phyloP scores from a whole-genome alignment of 2,329 filamentous ascomycete genomes.

The Clonostachys rosea region DNA sequence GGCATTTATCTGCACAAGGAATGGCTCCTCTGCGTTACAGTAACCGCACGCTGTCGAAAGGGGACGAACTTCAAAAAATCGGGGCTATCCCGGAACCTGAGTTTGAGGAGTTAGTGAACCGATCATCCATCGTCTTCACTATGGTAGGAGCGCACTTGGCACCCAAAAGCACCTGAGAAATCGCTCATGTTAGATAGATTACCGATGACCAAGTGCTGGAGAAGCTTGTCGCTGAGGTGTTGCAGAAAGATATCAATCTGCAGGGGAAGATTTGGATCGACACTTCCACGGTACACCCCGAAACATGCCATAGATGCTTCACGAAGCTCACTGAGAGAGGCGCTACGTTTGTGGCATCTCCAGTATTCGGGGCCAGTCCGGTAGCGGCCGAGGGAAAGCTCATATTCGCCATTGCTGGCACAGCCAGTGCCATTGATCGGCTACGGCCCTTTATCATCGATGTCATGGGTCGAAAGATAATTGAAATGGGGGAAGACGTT shows the following conservation, averaged over 20 bases:
- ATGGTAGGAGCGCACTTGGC: slow-evolving; percentile 18
- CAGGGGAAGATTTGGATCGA: slow-evolving; percentile 39
- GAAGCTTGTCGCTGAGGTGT: no score
- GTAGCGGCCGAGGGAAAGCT: slow-evolving; percentile 39
- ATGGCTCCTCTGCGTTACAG: slow-evolving; percentile 26
- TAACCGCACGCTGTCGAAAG: slow-evolving; percentile 41
- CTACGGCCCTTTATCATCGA: slow-evolving; percentile 32
- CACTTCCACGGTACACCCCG: slow-evolving; percentile 44
- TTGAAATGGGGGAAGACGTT: slow-evolving; percentile 35
- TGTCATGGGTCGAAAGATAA: slow-evolving; percentile 33
- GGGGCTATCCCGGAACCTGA: slow-evolving; percentile 20
- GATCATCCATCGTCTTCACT: slow-evolving; percentile 31
- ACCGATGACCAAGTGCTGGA: no score
- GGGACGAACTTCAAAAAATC: slow-evolving; percentile 18
- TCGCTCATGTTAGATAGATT: neutral
- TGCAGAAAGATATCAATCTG: slow-evolving; percentile 3
- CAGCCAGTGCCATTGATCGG: slow-evolving; percentile 20
- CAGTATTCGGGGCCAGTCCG: slow-evolving; percentile 45
- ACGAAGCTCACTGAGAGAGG: slow-evolving; percentile 16
- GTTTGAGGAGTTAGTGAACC: slow-evolving; percentile 24
- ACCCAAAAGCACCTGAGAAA: neutral
- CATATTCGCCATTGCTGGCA: slow-evolving; percentile 39
- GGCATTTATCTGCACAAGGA: slow-evolving; percentile 18
- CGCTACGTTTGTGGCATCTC: slow-evolving; percentile 33
- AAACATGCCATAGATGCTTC: slow-evolving; percentile 24